Evolutionary conservation across 176 grass and related monocot genomes (phyloP), one percentile per base, ranked within the genome.

Genomic region (Bothriochloa decipiens): DNA sequence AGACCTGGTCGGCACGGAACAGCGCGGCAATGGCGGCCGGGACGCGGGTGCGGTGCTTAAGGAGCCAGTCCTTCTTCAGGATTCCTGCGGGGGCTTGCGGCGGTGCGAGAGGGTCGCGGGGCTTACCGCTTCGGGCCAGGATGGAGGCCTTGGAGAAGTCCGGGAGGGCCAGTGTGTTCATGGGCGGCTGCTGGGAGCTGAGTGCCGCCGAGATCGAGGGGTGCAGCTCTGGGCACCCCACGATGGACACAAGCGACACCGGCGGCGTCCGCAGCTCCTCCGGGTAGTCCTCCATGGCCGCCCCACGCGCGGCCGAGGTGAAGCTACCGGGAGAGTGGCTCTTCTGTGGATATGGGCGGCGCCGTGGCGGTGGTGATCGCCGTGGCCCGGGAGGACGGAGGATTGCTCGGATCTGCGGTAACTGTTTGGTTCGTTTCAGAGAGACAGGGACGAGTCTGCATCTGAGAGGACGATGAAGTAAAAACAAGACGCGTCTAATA

Each of bases 231-330:
- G 89, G 86, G 88, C 93, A 99, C n/a, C 93, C 96, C 17, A 95
- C 88, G 49, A 99, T 79, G 68, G 86, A 96, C 28, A 96, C 90
- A 25, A 99, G 84, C 5, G 91, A 32, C 35, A 91, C 62, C 82
- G 93, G 96, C 75, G 93, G 96, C 76, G 96, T 99, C 67, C 93
- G 91, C 78, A 96, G 96, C 91, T 99, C 96, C 89, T 99, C 96
- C 61, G 96, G 93, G 84, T 92, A 96, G 81, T 96, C 90, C 90
- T 99, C 96, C 96, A 99, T 99, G 81, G 74, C 80, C n/a, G 35
- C 90, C 75, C 77, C 81, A 25, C 69, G 40, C 72, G 76, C 60
- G 20, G 41, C 70, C 74, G 73, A 61, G 32, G 65, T 49, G 80
- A 85, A 43, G 61, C 11, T 82, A 72, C 32, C 39, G 68, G 76